Percentiles rank a stretch among this genome's conserved stretches.
Conservation (phyloP, 2,329 filamentous ascomycete genomes). For the Pseudogymnoascus sp. region DNA sequence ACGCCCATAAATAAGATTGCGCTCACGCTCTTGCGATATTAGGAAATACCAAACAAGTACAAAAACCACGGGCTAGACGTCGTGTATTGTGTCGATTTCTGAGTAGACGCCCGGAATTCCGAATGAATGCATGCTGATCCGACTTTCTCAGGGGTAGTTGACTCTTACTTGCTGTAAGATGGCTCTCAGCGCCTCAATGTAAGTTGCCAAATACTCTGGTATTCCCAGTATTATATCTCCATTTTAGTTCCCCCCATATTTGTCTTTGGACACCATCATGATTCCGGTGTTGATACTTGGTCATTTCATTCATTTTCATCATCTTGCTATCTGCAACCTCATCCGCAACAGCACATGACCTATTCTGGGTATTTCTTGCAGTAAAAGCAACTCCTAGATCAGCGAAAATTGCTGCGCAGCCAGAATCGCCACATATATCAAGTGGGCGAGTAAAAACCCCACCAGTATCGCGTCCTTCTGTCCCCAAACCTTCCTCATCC, state of each 20-base stretch:
- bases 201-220: background rate
- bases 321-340: background rate
- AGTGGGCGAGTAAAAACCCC: constrained; percentile 10
- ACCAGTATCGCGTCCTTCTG: constrained; percentile 10
- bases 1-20: background rate
- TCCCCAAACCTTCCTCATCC: constrained; percentile 13
- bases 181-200: background rate
- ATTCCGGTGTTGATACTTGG: background rate
- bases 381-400: background rate
- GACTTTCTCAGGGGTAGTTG: background rate
- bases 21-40: background rate
- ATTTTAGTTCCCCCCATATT: background rate
- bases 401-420: background rate
- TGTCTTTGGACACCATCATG: background rate
- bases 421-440: background rate
- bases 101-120: background rate
- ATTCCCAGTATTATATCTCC: background rate
- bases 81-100: background rate
- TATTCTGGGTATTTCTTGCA: background rate
- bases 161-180: background rate
- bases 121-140: background rate
- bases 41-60: background rate
- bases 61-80: background rate
- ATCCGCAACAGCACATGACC: background rate
- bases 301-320: background rate